Evolutionary conservation across 1,284 basidiomycete species (phyloP), one percentile per base, ranked within the genome.

Genomic region (Phlebopus sp.): DNA sequence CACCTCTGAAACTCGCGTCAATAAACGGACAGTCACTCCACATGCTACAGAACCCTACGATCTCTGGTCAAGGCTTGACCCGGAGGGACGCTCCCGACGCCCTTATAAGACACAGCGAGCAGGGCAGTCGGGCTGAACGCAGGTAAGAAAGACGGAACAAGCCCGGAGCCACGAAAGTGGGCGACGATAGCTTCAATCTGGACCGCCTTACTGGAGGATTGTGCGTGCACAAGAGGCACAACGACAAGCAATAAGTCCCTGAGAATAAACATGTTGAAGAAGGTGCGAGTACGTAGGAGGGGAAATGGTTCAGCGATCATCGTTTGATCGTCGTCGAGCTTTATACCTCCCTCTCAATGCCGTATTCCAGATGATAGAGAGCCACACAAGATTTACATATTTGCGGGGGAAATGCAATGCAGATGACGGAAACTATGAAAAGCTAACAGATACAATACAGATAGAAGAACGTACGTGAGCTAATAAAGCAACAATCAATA

Each of bases 51-150:
- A 34, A 14, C 72, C 81, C 58, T 58, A 81, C 84, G 78, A 50
- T 71, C 70, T 66, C 76, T 71, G 32, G 74, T 70, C 47, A 88
- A 62, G n/a, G 65, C 55, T 62, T 85, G 79, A 39, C 87, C 87
- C 6, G 82, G 75, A 14, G 73, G 57, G 41, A 85, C 69, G 45
- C 59, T 63, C 25, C 77, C 79, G 21, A 76, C 63, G 40, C 72
- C 74, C 44, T 71, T 58, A 63, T 77, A 90, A 47, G 72, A 67
- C 50, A 83, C 64, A 32, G 69, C 62, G 48, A 90, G 69, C 38
- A 80, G 47, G 21, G 79, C 82, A 37, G 63, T 64, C 7, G 85
- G 86, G 48, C 67, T 62, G 62, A 90, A 88, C 17, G 70, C 68
- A 10, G 74, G 34, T 41, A 89, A 56, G 39, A 84, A 66, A 46